Evolutionary conservation across 2,329 filamentous ascomycete species (phyloP), one percentile per base, ranked within the genome.

Genomic region (Plenodomus biglobosus): DNA sequence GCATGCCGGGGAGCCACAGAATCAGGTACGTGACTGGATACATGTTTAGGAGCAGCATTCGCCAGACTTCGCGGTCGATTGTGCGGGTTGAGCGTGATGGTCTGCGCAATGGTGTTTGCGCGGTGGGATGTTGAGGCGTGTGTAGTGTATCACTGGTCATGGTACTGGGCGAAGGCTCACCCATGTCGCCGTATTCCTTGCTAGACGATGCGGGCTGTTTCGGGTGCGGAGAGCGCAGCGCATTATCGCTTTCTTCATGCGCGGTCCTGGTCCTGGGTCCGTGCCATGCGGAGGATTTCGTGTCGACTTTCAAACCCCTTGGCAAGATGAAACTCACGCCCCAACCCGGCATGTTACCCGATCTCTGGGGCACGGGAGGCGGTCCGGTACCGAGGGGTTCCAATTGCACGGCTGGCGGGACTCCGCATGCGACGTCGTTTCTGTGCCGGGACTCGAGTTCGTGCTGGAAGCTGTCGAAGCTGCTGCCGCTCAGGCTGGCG

Each of bases 11-110:
- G 4, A 66, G 50, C 67, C 68, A 70, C 2, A 71, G 56, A 2
- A 69, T 52, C 24, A 71, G 56, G 46, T 71, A 71, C 1, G 64
- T 49, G 13, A 69, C 53, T 1, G 69, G 68, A 36, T 71, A 71
- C 7, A 65, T 64, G 40, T 70, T 71, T 3, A 71, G 49, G 0
- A 69, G 50, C 16, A 69, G 42, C 63, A 69, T 70, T 17, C 48
- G 53, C 45, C 54, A 57, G 21, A 65, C 54, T 24, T 65, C 60
- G 8, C 55, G 48, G 37, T 59, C 57, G 13, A 58, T 47, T 16
- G 6, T 41, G 10, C 37, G 32, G 37, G 19, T 30, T 37, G 8
- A 38, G 40, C 18, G 6, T 34, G 44, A 10, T 36, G 48, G 17
- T 40, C 43, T 7, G 20, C 18, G 43, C 10, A 44, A 44, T 7